Percentiles rank a stretch among this genome's conserved stretches.
Evolutionary conservation across 106 monocot species (phyloP).

Genomic region (Gastrodia elata): DNA sequence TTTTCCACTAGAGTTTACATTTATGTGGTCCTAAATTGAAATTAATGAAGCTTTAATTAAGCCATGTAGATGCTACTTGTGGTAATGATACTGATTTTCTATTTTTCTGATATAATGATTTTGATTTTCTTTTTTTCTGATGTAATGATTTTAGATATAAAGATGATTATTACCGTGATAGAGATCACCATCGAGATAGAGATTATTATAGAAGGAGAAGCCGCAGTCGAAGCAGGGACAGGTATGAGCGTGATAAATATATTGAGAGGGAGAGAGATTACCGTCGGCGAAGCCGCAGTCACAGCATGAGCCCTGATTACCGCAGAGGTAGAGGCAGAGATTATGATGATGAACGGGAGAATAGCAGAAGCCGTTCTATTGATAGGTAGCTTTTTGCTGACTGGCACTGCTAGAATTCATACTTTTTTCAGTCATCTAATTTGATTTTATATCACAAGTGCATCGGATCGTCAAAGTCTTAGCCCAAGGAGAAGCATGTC

Average conservation of each 20-base stretch:
- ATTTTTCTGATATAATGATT: neutral
- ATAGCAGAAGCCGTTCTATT: slow-evolving; percentile 46
- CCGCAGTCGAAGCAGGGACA: slow-evolving; percentile 37
- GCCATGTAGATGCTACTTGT: no score
- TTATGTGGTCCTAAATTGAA: neutral
- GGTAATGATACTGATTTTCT: neutral
- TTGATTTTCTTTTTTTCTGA: neutral
- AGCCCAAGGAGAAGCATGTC: slow-evolving; percentile 27
- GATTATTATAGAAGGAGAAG: slow-evolving; percentile 26
- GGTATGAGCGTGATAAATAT: slow-evolving; percentile 37
- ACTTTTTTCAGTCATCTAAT: neutral
- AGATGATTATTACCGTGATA: no score
- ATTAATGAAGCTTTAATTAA: neutral
- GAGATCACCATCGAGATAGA: slow-evolving; percentile 28
- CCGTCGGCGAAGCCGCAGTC: slow-evolving; percentile 40
- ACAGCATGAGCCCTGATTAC: slow-evolving; percentile 55
- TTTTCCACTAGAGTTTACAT: neutral
- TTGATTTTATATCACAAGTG: slow-evolving; percentile 16
- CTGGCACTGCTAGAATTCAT: neutral
- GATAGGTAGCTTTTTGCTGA: slow-evolving; percentile 25
- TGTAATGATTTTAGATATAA: slow-evolving; percentile 19
- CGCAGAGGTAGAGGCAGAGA: slow-evolving; percentile 23
- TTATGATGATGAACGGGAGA: slow-evolving; percentile 21
- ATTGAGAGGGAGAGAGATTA: slow-evolving; percentile 42
- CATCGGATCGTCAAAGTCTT: slow-evolving; percentile 17